phyloP scores from a whole-genome alignment of 2,329 filamentous ascomycete species.

The Fusarium sp. region DNA sequence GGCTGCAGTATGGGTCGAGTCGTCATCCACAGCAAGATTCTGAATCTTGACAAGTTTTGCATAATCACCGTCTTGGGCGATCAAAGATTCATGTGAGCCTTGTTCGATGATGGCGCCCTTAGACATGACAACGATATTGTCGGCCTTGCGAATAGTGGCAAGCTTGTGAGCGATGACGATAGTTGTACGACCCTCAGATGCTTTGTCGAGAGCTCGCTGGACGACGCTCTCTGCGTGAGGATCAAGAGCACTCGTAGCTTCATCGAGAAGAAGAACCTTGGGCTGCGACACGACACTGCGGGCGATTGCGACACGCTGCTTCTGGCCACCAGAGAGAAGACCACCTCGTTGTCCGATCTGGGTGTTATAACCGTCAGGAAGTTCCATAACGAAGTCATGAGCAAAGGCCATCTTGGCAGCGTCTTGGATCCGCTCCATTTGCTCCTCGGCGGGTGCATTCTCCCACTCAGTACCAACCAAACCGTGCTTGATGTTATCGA shows the following conservation, averaged over 20 bases:
- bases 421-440: slow-evolving; percentile 56
- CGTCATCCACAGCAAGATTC: slow-evolving; percentile 47
- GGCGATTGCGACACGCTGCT: slow-evolving; percentile 73
- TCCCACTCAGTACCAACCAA: slow-evolving; percentile 57
- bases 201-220: slow-evolving; percentile 63
- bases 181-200: slow-evolving; percentile 67
- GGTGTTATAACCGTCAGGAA: slow-evolving; percentile 63
- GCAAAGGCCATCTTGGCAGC: slow-evolving; percentile 63
- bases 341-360: slow-evolving; percentile 71
- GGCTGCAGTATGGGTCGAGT: slow-evolving; percentile 30
- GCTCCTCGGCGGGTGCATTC: slow-evolving; percentile 53
- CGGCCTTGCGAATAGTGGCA: slow-evolving; percentile 50
- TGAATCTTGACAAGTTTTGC: slow-evolving; percentile 60
- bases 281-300: slow-evolving; percentile 71
- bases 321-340: slow-evolving; percentile 73
- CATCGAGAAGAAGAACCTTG: slow-evolving; percentile 71
- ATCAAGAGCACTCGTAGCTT: slow-evolving; percentile 69
- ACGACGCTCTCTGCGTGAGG: slow-evolving; percentile 59
- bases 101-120: slow-evolving; percentile 44
- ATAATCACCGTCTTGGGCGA: slow-evolving; percentile 62
- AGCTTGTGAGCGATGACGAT: slow-evolving; percentile 72
- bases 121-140: slow-evolving; percentile 49
- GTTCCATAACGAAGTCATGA: slow-evolving; percentile 60
- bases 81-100: slow-evolving; percentile 60
- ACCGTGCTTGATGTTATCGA: slow-evolving; percentile 65